Base-by-base conservation (phyloP, 345 rosid genomes). In the Corymbia maculata region DNA sequence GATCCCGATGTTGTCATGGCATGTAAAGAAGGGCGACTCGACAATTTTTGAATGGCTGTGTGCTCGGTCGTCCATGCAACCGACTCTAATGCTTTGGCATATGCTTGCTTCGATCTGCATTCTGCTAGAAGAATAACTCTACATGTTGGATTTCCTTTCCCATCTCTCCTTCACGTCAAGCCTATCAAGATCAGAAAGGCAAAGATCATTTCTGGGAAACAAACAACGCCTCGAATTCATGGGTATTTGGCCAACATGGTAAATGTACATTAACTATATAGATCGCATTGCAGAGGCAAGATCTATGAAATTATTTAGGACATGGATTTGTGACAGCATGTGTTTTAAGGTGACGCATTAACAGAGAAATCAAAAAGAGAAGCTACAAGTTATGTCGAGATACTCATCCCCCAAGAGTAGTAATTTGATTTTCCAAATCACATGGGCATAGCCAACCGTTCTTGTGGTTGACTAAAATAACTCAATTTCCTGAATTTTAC, bases 101-200 rank as follows among this genome's bases (percentile, higher is more conserved):
- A 59, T 61, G 79, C 19, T 45, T 10, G n/a, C 22, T 42, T 49
- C 42, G 10, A 86, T 26, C 51, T 79, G 85, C 36, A 50, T 55
- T 53, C 17, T 51, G 15, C 47, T 13, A 0, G 47, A 30, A 36
- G 22, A 28, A 11, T 19, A 24, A 8, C 51, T 42, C 70, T 82
- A 89, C 90, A 89, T 89, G 82, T 89, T 89, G 32, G 90, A 82
- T 59, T 89, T 89, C 80, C 88, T 86, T 82, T 89, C 90, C 90
- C 90, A 86, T 47, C 90, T 86, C 51, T 89, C 90, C 86, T 89
- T 89, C 80, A 89, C 88, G 57, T 89, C 90, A 89, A 89, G 90
- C 86, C 90, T 89, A 85, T 45, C 66, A 79, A 79, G 30, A 57
- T 12, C 49, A 80, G 30, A 47, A 52, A 44, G 32, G 57, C 57